A percentile compares a stretch with the other conserved stretches of the same genome.
These are phyloP conservation scores for Penicillium sp. DNA, from an alignment of 2,329 filamentous ascomycete genomes.

Conservation along the genomic window DNA sequence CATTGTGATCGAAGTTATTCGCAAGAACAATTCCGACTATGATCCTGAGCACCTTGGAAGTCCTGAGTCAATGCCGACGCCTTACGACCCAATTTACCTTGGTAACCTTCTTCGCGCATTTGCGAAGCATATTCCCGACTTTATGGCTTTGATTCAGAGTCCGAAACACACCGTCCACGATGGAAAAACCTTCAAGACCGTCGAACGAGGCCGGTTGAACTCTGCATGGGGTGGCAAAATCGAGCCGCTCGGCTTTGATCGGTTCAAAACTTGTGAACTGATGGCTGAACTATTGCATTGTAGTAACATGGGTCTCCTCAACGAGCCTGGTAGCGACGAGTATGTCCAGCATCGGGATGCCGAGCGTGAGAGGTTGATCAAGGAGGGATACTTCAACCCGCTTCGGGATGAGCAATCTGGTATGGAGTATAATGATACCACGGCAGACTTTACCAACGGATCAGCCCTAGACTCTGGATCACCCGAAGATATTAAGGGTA, in stretches of 20 bases:
- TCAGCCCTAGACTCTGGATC: conserved; percentile 48
- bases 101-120: conserved; percentile 87
- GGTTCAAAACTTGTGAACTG: conserved; percentile 97
- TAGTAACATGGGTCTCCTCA: conserved; percentile 96
- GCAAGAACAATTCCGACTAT: conserved; percentile 99
- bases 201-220: conserved; percentile 71
- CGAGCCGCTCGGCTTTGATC: conserved; percentile 91
- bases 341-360: conserved; percentile 76
- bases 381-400: conserved; percentile 68
- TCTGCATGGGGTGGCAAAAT: conserved; percentile 90
- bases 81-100: conserved; percentile 90
- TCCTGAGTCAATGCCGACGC: conserved; percentile 75
- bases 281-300: conserved; percentile 98
- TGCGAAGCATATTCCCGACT: conserved; percentile 86
- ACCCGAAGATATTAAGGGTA: conserved; percentile 65
- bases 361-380: conserved; percentile 76
- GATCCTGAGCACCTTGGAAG: conserved; percentile 87
- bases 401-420: conserved; percentile 50
- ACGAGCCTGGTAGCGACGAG: conserved; percentile 85
- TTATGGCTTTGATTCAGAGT: conserved; percentile 86
- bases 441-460: conserved; percentile 44
- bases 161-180: conserved; percentile 60
- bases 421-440: conserved; percentile 57
- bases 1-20: conserved; percentile 96
- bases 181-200: conserved; percentile 58